A percentile compares a stretch with the other conserved stretches of the same genome.
Evolutionary conservation across 108 stramenopile genomes (phyloP).

Genomic region (Nitzschia palea): DNA sequence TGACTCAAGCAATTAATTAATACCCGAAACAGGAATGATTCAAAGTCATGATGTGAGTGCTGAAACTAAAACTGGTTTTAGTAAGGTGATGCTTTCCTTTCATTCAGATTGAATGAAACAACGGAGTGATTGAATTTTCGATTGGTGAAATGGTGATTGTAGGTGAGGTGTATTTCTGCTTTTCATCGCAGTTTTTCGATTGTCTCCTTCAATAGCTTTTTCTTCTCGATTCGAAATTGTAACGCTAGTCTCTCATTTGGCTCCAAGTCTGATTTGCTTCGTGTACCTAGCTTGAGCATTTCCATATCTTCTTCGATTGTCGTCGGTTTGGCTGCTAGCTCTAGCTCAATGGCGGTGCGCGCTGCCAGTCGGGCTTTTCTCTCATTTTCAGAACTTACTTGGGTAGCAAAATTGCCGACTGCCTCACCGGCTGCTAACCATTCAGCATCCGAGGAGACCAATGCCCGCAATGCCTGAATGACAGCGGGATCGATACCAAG

Average conservation of each 20-base stretch:
- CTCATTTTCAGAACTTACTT: slow-evolving; percentile 65
- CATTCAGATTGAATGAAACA: too few species aligned
- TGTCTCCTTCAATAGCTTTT: slow-evolving; percentile 69
- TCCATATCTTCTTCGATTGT: slow-evolving; percentile 74
- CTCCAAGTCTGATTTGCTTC: slow-evolving; percentile 30
- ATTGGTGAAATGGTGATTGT: too few species aligned
- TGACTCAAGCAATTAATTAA: too few species aligned
- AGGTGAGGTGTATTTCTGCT: not conserved
- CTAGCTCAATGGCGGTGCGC: slow-evolving; percentile 68
- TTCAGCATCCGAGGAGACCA: slow-evolving; percentile 73
- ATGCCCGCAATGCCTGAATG: slow-evolving; percentile 74
- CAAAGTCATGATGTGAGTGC: too few species aligned
- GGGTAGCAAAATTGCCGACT: slow-evolving; percentile 78
- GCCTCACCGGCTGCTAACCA: slow-evolving; percentile 76
- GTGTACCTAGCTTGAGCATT: slow-evolving; percentile 41
- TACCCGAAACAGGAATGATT: too few species aligned
- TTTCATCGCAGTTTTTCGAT: slow-evolving; percentile 43
- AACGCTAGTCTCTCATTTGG: slow-evolving; percentile 60
- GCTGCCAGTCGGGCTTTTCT: slow-evolving; percentile 59
- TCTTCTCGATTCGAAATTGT: slow-evolving; percentile 80
- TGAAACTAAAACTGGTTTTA: too few species aligned
- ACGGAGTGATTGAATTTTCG: too few species aligned
- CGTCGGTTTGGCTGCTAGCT: slow-evolving; percentile 68
- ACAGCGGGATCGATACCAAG: slow-evolving; percentile 83
- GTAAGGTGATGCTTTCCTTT: too few species aligned